Base-by-base conservation (phyloP, 805 yeast species). In the Monosporozyma unispora region DNA sequence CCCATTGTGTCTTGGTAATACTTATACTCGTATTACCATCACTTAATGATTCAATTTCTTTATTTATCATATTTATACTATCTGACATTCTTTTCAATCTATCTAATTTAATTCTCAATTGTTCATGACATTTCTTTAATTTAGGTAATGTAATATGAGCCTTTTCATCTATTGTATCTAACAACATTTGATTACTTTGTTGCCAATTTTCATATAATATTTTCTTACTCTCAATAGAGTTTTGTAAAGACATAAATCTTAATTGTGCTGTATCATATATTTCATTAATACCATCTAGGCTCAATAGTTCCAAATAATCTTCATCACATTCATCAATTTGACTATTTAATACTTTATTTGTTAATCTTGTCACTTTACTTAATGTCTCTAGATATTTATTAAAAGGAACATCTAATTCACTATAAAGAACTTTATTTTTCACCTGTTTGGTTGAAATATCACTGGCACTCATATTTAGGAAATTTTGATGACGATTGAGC, bases 1-100 rank as follows among this genome's bases (percentile, higher is more conserved):
- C 62, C 69, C 69, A 64, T 44, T 63, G 63, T 29, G 52, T 46
- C 18, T 51, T 54, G 7, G 59, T 46, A 2, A 63, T 57, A 8
- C 56, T 51, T 23, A 64, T 46, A 31, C 50, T 54, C 2, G 64
- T 57, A 28, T 56, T 54, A 5, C 62, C 57, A 18, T 50, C 54
- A 18, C 57, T 50, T 41, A 64, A 48, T 19, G 47, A 50, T 25
- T 57, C 63, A 1, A 59, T 48, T 39, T 62, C 65, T 8, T 51
- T 51, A 48, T 64, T 64, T 2, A 59, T 52, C 25, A 48, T 50
- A 16, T 45, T 44, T 12, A 64, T 60, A 16, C 55, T 54, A 6
- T 57, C 57, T 47, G 64, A 58, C 52, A 63, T 46, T 49, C 57
- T 57, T 3, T 33, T 50, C 35, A 60, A 58, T 31, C 63, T 50